Percentiles rank a stretch among this genome's conserved stretches.
Evolutionary conservation across 805 yeast genomes (phyloP).

Genomic region (Limtongia smithiae): DNA sequence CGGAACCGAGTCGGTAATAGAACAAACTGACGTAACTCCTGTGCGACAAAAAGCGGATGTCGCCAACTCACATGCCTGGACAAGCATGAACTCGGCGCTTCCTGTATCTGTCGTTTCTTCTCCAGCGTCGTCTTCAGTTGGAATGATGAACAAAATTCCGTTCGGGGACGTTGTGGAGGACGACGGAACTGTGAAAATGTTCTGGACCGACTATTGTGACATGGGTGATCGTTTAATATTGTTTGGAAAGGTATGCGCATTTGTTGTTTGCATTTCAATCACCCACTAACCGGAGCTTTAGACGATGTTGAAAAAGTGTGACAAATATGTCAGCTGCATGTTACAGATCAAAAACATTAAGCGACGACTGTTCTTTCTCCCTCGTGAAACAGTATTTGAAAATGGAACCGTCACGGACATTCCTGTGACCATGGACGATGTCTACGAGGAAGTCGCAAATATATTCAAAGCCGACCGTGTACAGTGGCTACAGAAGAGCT

Average conservation of each 20-base stretch:
- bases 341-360: conserved; percentile 67
- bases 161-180: conserved; percentile 40
- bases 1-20: neutral
- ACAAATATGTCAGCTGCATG: conserved; percentile 64
- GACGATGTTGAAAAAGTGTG: conserved; percentile 45
- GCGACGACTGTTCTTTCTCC: conserved; percentile 75
- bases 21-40: neutral
- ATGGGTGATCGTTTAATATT: conserved; percentile 63
- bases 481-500: conserved; percentile 65
- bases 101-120: conserved; percentile 16
- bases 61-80: conserved; percentile 13
- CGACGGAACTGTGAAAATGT: conserved; percentile 62
- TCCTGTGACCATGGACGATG: conserved; percentile 55
- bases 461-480: conserved; percentile 61
- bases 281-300: neutral
- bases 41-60: neutral
- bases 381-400: conserved; percentile 46
- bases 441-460: conserved; percentile 72
- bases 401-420: conserved; percentile 43
- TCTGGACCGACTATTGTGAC: conserved; percentile 87
- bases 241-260: conserved; percentile 63
- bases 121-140: conserved; percentile 6
- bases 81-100: conserved; percentile 12
- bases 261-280: neutral
- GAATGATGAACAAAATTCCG: conserved; percentile 29